Evolutionary conservation across 768 basidiomycete species (phyloP), one percentile per base, ranked within the genome.

Genomic region (Rhodotorula babjevae): DNA sequence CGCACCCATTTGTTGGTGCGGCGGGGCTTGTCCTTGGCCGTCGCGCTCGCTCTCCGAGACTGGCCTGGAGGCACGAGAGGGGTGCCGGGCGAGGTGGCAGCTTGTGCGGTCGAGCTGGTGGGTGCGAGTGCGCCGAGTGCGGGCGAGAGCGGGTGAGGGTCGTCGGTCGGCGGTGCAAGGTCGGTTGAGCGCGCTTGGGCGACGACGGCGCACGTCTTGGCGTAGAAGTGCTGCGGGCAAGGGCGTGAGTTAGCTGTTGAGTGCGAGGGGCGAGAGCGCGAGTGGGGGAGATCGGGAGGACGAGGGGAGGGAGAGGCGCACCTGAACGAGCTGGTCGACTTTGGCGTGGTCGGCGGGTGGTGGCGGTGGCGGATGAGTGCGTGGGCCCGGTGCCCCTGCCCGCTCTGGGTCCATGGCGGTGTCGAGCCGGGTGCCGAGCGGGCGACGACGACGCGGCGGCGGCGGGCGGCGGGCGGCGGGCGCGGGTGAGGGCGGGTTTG

Each of bases 1-100:
- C 74, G 31, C 18, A 77, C 77, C 77, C 78, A 79, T 63, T 69
- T 72, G 62, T 77, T 76, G 23, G 42, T 57, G 56, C 64, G 68
- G 6, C 61, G 40, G 4, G 40, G 3, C 40, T 59, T 59, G 7
- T 42, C 25, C 58, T 23, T 23, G 40, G 7, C 40, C 11, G 40
- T 19, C 36, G 9, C 14, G 53, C 53, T 55, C n/a, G n/a, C 53
- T 11, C 53, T 55, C 14, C 53, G 53, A 16, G n/a, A 16, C 44
- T 46, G 44, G 18, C 14, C 44, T 25, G 1, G 8, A 18, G 23
- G 31, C 33, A 31, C 46, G 25, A 50, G 8, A 31, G 36, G 23
- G 46, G 56, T 42, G 2, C 21, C 56, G 5, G 56, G 23, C 56
- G 31, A 25, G 19, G 50, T 15, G 9, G 47, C 27, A 47, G 58